Conservation (phyloP, 768 basidiomycete genomes). For the Hortiboletus campestris region DNA sequence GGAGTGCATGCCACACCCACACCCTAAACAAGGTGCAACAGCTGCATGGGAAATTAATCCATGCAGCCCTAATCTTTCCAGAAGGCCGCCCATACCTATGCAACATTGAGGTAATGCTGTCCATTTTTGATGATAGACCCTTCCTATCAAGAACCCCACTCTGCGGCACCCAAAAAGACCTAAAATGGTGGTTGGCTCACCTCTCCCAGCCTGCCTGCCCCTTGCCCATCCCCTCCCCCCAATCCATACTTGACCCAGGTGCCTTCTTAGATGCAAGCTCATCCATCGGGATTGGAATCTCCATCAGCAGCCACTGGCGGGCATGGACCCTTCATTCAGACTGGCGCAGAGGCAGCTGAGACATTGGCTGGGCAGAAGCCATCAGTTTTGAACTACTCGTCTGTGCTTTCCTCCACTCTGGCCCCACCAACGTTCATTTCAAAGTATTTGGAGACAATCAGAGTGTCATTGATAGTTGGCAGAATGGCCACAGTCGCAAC, state of each 20-base stretch:
- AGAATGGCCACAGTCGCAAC: neutral
- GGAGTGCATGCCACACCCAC: neutral
- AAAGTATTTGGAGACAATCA: neutral
- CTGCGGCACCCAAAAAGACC: neutral
- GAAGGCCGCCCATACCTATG: neutral
- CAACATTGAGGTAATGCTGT: neutral
- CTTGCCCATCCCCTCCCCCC: neutral
- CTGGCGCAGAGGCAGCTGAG: neutral
- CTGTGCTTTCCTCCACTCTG: accelerated
- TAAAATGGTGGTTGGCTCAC: neutral
- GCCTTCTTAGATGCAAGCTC: neutral
- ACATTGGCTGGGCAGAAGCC: neutral
- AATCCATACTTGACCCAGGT: neutral
- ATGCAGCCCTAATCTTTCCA: neutral
- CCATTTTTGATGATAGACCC: neutral
- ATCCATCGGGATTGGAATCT: neutral
- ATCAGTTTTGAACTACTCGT: neutral
- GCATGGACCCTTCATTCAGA: neutral
- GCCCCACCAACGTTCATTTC: neutral
- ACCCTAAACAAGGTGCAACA: neutral
- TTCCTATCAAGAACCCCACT: neutral
- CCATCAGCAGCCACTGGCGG: neutral
- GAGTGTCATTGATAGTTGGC: neutral
- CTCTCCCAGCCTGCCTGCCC: neutral
- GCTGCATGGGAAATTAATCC: neutral